These are phyloP conservation scores for Colletotrichum gloeosporioides DNA, from an alignment of 2,329 filamentous ascomycete species.

Conservation along the genomic window DNA sequence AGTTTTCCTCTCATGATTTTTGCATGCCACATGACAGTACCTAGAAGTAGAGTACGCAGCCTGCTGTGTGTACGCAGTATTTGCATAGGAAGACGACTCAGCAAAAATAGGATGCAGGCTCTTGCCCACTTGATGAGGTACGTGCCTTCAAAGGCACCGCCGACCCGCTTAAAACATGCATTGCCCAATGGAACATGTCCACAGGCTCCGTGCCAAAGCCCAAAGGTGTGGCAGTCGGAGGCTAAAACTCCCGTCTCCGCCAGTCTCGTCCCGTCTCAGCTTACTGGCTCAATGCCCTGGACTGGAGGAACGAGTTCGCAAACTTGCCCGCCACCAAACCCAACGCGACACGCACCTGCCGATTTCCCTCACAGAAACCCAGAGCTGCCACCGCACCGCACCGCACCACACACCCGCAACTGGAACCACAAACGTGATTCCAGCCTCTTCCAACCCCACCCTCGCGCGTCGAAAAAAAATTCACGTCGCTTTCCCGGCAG, in stretches of 20 bases:
- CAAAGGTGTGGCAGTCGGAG: constrained; percentile 6
- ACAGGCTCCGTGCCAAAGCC: neutral
- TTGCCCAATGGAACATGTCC: neutral
- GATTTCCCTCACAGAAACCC: neutral
- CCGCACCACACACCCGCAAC: neutral
- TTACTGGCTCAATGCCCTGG: neutral
- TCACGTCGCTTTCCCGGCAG: constrained; percentile 4
- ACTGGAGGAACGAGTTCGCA: neutral
- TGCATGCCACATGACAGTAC: neutral
- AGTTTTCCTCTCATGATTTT: neutral
- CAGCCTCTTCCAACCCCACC: constrained; percentile 22
- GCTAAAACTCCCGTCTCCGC: constrained; percentile 22
- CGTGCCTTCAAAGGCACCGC: neutral
- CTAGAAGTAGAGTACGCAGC: neutral
- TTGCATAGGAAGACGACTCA: neutral
- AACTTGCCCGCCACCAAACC: constrained; percentile 13
- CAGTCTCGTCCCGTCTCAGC: constrained; percentile 14
- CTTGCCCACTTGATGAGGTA: neutral
- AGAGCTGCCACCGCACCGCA: neutral
- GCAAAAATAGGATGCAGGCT: neutral
- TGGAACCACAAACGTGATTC: constrained; percentile 11
- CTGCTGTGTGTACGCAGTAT: neutral
- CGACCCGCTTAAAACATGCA: neutral
- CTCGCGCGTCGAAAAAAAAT: constrained; percentile 9
- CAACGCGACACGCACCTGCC: constrained; percentile 5